phyloP scores from a whole-genome alignment of 805 yeast genomes.

The Citeromyces matritensis region DNA sequence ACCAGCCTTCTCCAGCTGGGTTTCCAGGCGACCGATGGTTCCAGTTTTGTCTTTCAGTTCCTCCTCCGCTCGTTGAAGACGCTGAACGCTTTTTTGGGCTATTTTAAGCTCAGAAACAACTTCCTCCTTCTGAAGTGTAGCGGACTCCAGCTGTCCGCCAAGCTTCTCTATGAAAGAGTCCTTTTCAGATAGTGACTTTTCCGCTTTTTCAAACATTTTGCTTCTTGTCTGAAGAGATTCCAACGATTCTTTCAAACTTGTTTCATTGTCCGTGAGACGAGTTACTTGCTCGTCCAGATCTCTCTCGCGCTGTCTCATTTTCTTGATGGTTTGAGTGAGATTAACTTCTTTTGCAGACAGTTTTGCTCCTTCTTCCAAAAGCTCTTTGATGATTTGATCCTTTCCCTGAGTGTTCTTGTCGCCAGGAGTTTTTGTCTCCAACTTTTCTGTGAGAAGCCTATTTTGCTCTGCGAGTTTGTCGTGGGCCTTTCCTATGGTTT shows the following conservation, averaged over 20 bases:
- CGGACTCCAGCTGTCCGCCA: no score
- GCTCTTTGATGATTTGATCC: constrained; percentile 48
- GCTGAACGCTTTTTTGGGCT: no score
- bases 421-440: constrained; percentile 13
- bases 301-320: constrained; percentile 29
- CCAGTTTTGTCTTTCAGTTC: constrained; percentile 16
- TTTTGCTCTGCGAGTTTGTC: constrained; percentile 3
- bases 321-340: constrained; percentile 50
- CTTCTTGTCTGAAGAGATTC: constrained; percentile 13
- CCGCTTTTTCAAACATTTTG: constrained; percentile 7
- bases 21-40: constrained; percentile 7
- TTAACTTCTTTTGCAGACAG: constrained; percentile 59
- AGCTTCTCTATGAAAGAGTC: no score
- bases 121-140: no score
- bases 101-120: no score
- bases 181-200: constrained; percentile 7
- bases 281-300: constrained; percentile 18
- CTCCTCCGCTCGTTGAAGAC: no score
- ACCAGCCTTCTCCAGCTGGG: constrained; percentile 8
- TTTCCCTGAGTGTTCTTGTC: constrained; percentile 23
- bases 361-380: constrained; percentile 64
- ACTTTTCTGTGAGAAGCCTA: constrained; percentile 2
- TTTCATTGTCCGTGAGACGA: constrained; percentile 11
- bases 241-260: constrained; percentile 8
- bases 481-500: neutral